Base-by-base conservation (phyloP, 1,139 yeast genomes). In the Groenewaldozyma sp. region DNA sequence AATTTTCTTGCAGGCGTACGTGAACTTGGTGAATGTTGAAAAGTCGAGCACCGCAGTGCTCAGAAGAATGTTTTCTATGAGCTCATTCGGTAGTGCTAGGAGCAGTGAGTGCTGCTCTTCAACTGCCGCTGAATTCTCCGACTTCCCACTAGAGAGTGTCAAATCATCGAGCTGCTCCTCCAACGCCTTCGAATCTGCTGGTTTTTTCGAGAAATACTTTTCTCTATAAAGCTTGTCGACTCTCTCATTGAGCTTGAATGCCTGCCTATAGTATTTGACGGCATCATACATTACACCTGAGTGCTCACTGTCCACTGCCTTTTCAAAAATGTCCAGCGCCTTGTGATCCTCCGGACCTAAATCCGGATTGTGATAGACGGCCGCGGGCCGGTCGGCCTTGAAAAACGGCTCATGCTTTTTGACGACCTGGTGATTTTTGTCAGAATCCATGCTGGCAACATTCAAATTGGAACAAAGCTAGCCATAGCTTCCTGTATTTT, bases 251-350 rank as follows among this genome's bases (percentile, higher is more conserved):
- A 41, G 38, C 33, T 70, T 77, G 56, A 78, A 74, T 0, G 95
- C 95, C 46, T 70, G 70, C 43, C 95, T 66, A 61, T 87, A 87
- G 46, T 64, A 70, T 33, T 68, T 73, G 28, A 84, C 77, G 0
- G 96, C 95, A 53, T 86, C 95, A 3, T 83, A 70, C 74, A 87
- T 70, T 44, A 76, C 67, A 0, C 95, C 95, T 38, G 69, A 73
- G 21, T 73, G 64, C 59, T 87, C 96, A 51, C 77, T 78, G 39
- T 72, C 76, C 0, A 79, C 74, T 1, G 88, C 96, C 39, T 65
- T 61, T 51, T 82, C 88, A 64, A 82, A 86, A 21, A 73, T 59
- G 21, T 64, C 64, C 34, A 84, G 60, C 1, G 95, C 94, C 24
- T 32, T 38, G n/a, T 44, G 38, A 33, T 52, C 54, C 11, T 20